Conservation (phyloP, 805 yeast species). For the Starmerella vitae region DNA sequence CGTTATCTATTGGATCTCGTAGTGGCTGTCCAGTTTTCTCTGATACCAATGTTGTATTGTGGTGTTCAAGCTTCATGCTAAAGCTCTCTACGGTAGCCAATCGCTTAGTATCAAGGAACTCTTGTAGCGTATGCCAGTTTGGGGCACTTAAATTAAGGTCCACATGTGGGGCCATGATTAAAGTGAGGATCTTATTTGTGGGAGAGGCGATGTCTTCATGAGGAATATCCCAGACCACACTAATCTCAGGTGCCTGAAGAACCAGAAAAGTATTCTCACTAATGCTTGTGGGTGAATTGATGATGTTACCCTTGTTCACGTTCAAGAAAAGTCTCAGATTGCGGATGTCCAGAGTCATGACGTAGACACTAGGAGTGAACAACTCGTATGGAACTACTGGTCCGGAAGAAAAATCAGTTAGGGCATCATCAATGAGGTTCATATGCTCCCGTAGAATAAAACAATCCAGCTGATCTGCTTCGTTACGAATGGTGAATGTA, state of each 20-base stretch:
- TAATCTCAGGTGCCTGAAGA: slow-evolving; percentile 49
- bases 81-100: slow-evolving; percentile 60
- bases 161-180: slow-evolving; percentile 37
- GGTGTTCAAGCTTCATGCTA: slow-evolving; percentile 50
- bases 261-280: slow-evolving; percentile 66
- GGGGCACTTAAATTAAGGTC: slow-evolving; percentile 62
- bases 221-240: slow-evolving; percentile 43
- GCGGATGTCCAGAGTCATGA: slow-evolving; percentile 43
- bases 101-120: slow-evolving; percentile 47
- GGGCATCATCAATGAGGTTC: slow-evolving; percentile 53
- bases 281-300: slow-evolving; percentile 77
- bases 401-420: slow-evolving; percentile 66
- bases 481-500: slow-evolving; percentile 48
- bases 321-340: slow-evolving; percentile 55
- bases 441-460: slow-evolving; percentile 76
- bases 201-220: slow-evolving; percentile 30
- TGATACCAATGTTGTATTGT: slow-evolving; percentile 31
- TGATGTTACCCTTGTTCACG: slow-evolving; percentile 76
- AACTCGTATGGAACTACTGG: slow-evolving; percentile 50
- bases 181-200: slow-evolving; percentile 18
- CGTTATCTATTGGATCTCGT: slow-evolving; percentile 24
- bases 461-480: slow-evolving; percentile 39
- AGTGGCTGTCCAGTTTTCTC: slow-evolving; percentile 45
- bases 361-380: slow-evolving; percentile 59
- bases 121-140: slow-evolving; percentile 77